Conservation (phyloP, 129 eudicot species). For the Calendula officinalis region DNA sequence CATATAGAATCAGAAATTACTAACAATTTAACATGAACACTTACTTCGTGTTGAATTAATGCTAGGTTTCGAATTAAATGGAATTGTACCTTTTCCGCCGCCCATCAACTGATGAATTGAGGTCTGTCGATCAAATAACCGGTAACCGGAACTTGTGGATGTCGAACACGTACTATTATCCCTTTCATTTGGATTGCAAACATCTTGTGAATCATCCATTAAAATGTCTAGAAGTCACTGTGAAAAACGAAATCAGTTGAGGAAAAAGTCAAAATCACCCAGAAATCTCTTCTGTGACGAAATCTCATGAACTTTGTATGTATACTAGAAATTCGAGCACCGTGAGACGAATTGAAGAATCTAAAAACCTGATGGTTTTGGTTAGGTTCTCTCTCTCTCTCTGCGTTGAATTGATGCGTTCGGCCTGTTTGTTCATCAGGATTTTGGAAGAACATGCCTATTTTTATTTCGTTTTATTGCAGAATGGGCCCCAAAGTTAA, state of each 20-base stretch:
- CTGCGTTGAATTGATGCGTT: conserved; percentile 27
- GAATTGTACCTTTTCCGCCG: conserved; percentile 71
- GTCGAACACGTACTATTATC: conserved; percentile 42
- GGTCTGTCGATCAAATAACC: conserved; percentile 56
- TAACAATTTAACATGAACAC: background rate
- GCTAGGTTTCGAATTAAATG: background rate
- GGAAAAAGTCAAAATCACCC: background rate
- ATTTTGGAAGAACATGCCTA: conserved; percentile 20
- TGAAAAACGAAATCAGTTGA: conserved; percentile 24
- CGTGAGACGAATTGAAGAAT: conserved; percentile 19
- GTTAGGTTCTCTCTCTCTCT: background rate
- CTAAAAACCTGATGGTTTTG: conserved; percentile 16
- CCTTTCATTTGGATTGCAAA: conserved; percentile 22
- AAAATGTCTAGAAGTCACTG: conserved; percentile 21
- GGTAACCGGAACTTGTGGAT: conserved; percentile 56
- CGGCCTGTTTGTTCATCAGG: conserved; percentile 27
- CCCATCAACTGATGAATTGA: conserved; percentile 87
- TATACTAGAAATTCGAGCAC: background rate
- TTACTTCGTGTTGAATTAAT: background rate
- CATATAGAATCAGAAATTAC: conserved; percentile 1
- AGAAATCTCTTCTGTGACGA: background rate
- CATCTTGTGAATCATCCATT: conserved; percentile 38
- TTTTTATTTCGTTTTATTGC: conserved; percentile 18
- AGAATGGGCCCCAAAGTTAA: background rate
- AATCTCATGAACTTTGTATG: background rate